These are phyloP conservation scores for Macrolepiota albuminosa DNA, from an alignment of 768 basidiomycete genomes.

Conservation along the genomic window DNA sequence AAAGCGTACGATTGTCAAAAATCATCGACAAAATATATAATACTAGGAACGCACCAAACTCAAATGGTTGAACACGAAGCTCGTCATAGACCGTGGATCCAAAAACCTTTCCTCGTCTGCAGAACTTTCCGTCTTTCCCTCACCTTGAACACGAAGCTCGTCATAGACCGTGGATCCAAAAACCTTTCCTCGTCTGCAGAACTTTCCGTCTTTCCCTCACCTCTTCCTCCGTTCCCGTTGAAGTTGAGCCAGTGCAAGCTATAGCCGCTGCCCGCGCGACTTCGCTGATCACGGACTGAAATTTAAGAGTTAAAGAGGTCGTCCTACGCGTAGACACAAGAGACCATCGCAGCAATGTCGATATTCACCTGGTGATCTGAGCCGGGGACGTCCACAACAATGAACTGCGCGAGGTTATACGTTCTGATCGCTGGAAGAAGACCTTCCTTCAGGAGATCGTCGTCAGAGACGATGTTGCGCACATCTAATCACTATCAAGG, in stretches of 20 bases:
- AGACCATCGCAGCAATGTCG: slow-evolving; percentile 6
- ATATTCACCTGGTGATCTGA: slow-evolving; percentile 64
- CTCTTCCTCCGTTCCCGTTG: neutral
- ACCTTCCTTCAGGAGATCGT: slow-evolving; percentile 74
- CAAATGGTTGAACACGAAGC: slow-evolving; percentile 83
- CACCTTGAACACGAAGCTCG: slow-evolving; percentile 63
- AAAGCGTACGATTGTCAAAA: slow-evolving; percentile 9
- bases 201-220: slow-evolving; percentile 12
- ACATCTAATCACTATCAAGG: slow-evolving; percentile 54
- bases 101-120: slow-evolving; percentile 66
- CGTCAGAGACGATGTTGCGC: slow-evolving; percentile 84
- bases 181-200: slow-evolving; percentile 62
- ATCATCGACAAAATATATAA: neutral
- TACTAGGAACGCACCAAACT: slow-evolving; percentile 54
- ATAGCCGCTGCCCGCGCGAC: slow-evolving; percentile 46
- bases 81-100: slow-evolving; percentile 76
- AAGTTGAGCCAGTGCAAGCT: neutral
- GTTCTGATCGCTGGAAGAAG: slow-evolving; percentile 73
- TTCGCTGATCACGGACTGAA: slow-evolving; percentile 78
- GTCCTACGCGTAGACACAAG: neutral
- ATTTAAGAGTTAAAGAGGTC: slow-evolving; percentile 6
- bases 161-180: slow-evolving; percentile 77
- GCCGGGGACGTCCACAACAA: slow-evolving; percentile 79
- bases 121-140: slow-evolving; percentile 19
- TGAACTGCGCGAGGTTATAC: slow-evolving; percentile 89